Evolutionary conservation across 2,329 filamentous ascomycete genomes (phyloP).

Genomic region (Penicillium decumbens): DNA sequence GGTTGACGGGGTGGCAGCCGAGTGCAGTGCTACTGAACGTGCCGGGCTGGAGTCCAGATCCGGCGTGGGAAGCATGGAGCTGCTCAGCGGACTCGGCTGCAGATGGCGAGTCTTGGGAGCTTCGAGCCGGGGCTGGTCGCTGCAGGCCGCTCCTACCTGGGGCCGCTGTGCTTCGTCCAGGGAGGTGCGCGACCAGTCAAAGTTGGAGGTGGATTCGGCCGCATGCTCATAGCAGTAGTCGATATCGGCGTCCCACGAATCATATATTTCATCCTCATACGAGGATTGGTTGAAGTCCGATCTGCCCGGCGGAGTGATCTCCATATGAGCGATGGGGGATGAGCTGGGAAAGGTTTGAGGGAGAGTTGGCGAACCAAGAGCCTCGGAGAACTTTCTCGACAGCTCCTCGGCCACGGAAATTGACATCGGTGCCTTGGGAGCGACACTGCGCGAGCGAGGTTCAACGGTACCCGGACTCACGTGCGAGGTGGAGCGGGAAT

Average conservation of each 20-base stretch:
- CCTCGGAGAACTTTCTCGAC: conserved; percentile 43
- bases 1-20: conserved; percentile 31
- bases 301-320: conserved; percentile 14
- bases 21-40: conserved; percentile 27
- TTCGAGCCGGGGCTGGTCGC: conserved; percentile 10
- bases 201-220: conserved; percentile 57
- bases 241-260: conserved; percentile 59
- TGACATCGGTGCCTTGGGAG: conserved; percentile 29
- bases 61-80: conserved; percentile 26
- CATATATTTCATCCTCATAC: conserved; percentile 31
- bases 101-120: conserved; percentile 12
- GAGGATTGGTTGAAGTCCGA: conserved; percentile 16
- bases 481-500: conserved; percentile 20
- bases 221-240: conserved; percentile 60
- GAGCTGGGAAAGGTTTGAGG: conserved; percentile 24
- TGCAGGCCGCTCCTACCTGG: conserved; percentile 14
- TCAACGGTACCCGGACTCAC: conserved; percentile 11
- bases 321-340: conserved; percentile 15
- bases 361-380: conserved; percentile 41
- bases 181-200: conserved; percentile 51
- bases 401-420: conserved; percentile 31
- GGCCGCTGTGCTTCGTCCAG: conserved; percentile 28
- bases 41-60: conserved; percentile 29
- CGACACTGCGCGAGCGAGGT: conserved; percentile 7
- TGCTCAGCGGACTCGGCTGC: conserved; percentile 23